Conservation (phyloP, 768 basidiomycete genomes). For the Hygrophorus pudorinus region DNA sequence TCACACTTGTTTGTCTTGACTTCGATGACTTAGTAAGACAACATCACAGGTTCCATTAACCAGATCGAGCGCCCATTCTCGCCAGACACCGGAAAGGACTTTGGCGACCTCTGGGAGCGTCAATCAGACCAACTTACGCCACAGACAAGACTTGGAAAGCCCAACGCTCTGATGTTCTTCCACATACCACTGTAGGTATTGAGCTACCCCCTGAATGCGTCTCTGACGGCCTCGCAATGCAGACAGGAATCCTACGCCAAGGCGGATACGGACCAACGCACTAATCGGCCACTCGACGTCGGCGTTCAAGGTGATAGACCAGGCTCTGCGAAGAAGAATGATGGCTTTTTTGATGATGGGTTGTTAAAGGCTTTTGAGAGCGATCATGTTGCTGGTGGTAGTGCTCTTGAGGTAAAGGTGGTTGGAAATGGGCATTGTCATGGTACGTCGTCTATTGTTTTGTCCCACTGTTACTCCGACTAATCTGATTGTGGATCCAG, state of each 20-base stretch:
- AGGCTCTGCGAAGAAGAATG: slow-evolving; percentile 61
- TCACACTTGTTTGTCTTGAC: neutral
- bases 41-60: slow-evolving; percentile 40
- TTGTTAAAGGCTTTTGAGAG: slow-evolving; percentile 65
- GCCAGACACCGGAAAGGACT: slow-evolving; percentile 65
- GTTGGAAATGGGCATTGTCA: slow-evolving; percentile 90
- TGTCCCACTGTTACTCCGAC: slow-evolving; percentile 5
- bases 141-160: slow-evolving; percentile 63
- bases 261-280: slow-evolving; percentile 56
- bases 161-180: slow-evolving; percentile 96
- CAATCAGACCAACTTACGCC: slow-evolving; percentile 49
- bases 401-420: slow-evolving; percentile 69
- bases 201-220: neutral
- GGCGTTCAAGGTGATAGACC: slow-evolving; percentile 56
- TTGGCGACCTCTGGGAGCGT: slow-evolving; percentile 57
- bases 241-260: slow-evolving; percentile 68
- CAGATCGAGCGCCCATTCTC: slow-evolving; percentile 76
- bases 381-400: slow-evolving; percentile 40
- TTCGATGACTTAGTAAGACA: neutral
- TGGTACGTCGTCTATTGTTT: slow-evolving; percentile 31
- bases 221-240: neutral
- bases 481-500: slow-evolving; percentile 23
- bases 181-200: slow-evolving; percentile 81
- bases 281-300: slow-evolving; percentile 55
- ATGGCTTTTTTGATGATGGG: slow-evolving; percentile 79